Evolutionary conservation across 129 eudicot genomes (phyloP), one percentile per base, ranked within the genome.

Genomic region (Saussurea involucrata): DNA sequence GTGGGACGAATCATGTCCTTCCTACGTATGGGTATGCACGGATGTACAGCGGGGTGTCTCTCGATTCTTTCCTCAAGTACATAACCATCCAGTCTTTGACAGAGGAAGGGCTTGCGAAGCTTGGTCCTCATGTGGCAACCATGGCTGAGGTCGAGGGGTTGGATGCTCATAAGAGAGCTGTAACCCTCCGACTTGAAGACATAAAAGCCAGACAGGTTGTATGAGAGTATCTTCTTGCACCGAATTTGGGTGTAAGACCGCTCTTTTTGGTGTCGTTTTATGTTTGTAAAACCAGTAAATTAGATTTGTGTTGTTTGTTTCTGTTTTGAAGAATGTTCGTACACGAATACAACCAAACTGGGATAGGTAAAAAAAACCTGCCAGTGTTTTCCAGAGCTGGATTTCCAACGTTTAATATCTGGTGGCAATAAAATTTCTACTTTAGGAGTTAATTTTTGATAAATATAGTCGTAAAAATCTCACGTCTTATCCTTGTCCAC

Each of bases 111-210:
- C 85, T 95, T 4, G 80, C 58, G 66, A 92, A 90, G 40, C 95
- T 95, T 13, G 99, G 97, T 33, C 99, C 99, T 24, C 82, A 88
- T 49, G 99, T 95, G 76, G 97, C 89, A 44, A 84, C 84, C 70
- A 95, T 95, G 99, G 99, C 99, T 37, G 91, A 88, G 69, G 93
- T 92, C n/a, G 99, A 95, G 74, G 99, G 99, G 5, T 82, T 92
- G 58, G 97, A 92, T 32, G 97, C 97, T 71, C 97, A 95, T 82
- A 90, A 88, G 80, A 81, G 99, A 81, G 99, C 99, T 17, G 99
- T 95, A 22, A 95, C 96, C 32, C 90, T 95, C 31, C 81, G 99
- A 61, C 89, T 95, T 20, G 86, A 88, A 79, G 97, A 95, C 82
- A 90, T 95, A 18, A 89, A 91, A 83, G 97, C 91, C 7, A 83